phyloP scores from a whole-genome alignment of 192 early-diverging fungal genomes.

The Coemansia sp. region DNA sequence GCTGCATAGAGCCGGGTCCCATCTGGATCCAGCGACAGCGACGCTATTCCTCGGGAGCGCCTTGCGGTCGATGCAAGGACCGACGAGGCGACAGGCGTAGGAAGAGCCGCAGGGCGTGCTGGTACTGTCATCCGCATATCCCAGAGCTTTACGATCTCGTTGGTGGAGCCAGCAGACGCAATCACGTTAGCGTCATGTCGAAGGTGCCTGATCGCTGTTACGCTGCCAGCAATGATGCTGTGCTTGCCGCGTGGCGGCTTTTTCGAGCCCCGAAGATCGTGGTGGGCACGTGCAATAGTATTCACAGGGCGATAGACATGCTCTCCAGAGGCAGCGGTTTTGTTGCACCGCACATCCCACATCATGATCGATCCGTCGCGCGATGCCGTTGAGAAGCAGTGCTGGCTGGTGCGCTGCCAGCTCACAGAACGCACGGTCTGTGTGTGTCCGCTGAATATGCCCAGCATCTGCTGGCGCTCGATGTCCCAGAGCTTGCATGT shows the following conservation, averaged over 20 bases:
- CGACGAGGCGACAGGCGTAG: slow-evolving; percentile 42
- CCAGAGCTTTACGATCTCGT: slow-evolving; percentile 75
- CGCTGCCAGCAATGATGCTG: slow-evolving; percentile 18
- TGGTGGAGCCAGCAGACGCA: slow-evolving; percentile 39
- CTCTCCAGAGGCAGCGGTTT: slow-evolving; percentile 9
- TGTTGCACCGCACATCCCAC: slow-evolving; percentile 74
- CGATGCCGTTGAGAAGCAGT: slow-evolving; percentile 67
- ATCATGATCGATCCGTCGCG: slow-evolving; percentile 73
- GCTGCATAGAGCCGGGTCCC: slow-evolving; percentile 70
- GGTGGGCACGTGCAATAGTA: slow-evolving; percentile 33
- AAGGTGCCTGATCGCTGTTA: slow-evolving; percentile 29
- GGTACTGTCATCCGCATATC: slow-evolving; percentile 63
- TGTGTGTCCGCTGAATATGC: slow-evolving; percentile 63
- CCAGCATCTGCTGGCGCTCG: slow-evolving; percentile 57
- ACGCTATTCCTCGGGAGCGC: slow-evolving; percentile 59
- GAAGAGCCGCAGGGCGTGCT: slow-evolving; percentile 43
- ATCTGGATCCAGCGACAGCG: slow-evolving; percentile 61
- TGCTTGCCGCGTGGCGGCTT: slow-evolving; percentile 19
- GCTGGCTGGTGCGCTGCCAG: slow-evolving; percentile 57
- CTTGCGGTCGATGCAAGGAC: slow-evolving; percentile 32
- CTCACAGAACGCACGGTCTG: slow-evolving; percentile 72
- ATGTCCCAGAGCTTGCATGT: slow-evolving; percentile 74
- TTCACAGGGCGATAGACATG: slow-evolving; percentile 36
- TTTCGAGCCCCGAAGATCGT: slow-evolving; percentile 9
- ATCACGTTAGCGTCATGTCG: slow-evolving; percentile 26